Evolutionary conservation across 2,329 filamentous ascomycete genomes (phyloP), one percentile per base, ranked within the genome.

Genomic region (Aureobasidium sp.): DNA sequence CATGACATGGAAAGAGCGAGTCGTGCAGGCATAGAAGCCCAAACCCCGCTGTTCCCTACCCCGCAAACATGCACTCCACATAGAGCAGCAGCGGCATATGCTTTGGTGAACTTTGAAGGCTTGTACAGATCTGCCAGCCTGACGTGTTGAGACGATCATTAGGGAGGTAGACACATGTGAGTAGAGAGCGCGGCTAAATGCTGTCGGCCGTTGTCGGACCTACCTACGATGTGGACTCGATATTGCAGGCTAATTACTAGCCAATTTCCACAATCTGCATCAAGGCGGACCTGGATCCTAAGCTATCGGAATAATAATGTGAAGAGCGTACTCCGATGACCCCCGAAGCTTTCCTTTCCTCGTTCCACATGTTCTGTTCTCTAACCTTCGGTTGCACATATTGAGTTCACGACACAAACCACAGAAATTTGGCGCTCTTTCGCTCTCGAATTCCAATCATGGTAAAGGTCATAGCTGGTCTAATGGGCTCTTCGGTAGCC

Each of bases 381-480:
- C n/a, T n/a, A n/a, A n/a, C n/a, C n/a, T n/a, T n/a, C n/a, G n/a
- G n/a, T n/a, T n/a, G n/a, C n/a, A n/a, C n/a, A n/a, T n/a, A 16
- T 40, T 16, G 13, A 8, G n/a, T 10, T 16, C 20, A 6, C 27
- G n/a, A 2, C 6, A 15, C 43, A 23, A 10, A 23, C n/a, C 42
- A 7, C 23, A 6, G n/a, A 13, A 11, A 9, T n/a, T n/a, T 2
- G 5, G n/a, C 42, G 23, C 9, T n/a, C 13, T 11, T 10, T 45
- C 42, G 20, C 42, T 10, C 10, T n/a, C n/a, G n/a, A n/a, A n/a
- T n/a, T n/a, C n/a, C n/a, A n/a, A n/a, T n/a, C 3, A 75, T 75
- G 73, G 69, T 71, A 29, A 73, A 72, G 58, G 64, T 74, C 27
- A 70, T 74, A 23, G 71, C 67, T 33, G 73, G 73, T 58, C 69